These are phyloP conservation scores for Vanilla planifolia DNA, from an alignment of 106 monocot species.

Conservation along the genomic window DNA sequence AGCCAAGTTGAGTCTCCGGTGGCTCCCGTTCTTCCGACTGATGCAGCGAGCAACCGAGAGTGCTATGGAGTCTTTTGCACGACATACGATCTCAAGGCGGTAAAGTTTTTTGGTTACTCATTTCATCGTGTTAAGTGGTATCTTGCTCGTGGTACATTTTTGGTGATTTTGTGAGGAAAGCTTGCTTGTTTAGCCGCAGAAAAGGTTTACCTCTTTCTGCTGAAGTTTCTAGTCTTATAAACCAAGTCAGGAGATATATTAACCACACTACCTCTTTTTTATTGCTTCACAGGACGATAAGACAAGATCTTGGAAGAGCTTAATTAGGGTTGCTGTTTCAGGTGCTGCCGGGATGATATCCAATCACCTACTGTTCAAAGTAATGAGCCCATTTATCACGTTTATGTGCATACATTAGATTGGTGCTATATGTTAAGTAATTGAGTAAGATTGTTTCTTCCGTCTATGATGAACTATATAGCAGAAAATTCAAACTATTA, in stretches of 20 bases:
- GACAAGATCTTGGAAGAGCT: constrained; percentile 90
- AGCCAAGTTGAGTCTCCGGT: constrained; percentile 58
- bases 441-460: neutral
- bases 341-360: constrained; percentile 99
- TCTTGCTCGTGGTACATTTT: too few relatives aligned
- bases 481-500: constrained; percentile 1
- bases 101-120: constrained; percentile 16
- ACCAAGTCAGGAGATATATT: too few relatives aligned
- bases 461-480: constrained; percentile 1
- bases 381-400: constrained; percentile 5
- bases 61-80: constrained; percentile 90
- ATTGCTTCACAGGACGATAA: constrained; percentile 59
- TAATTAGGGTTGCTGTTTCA: constrained; percentile 78
- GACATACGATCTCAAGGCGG: constrained; percentile 68
- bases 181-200: too few relatives aligned
- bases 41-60: constrained; percentile 24
- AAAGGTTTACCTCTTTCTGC: too few relatives aligned
- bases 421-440: too few relatives aligned
- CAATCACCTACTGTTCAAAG: constrained; percentile 96
- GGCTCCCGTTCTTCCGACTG: constrained; percentile 14
- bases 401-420: too few relatives aligned
- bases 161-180: too few relatives aligned
- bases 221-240: too few relatives aligned
- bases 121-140: too few relatives aligned
- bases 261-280: too few relatives aligned